Evolutionary conservation across 495 filamentous ascomycete genomes (phyloP), one percentile per base, ranked within the genome.

Genomic region (Aspergillus haitiensis): DNA sequence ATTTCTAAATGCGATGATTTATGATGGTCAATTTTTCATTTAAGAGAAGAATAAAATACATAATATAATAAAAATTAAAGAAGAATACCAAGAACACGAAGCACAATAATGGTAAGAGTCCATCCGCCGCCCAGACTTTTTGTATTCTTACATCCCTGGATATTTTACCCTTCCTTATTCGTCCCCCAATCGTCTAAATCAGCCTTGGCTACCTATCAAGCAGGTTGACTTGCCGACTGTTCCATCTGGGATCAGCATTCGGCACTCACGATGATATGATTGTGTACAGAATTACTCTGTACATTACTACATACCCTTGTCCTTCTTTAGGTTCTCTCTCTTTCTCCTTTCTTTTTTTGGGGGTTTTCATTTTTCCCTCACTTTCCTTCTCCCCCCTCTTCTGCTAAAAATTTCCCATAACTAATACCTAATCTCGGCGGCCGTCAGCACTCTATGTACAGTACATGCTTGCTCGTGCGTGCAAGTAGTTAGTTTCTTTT

Each of bases 361-460:
- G n/a, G n/a, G 1, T 27, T 27, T 27, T 27, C 7, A 15, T 42
- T 42, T 27, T 27, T 27, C 15, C 39, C 39, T 15, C 39, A 9
- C 39, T 11, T 5, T 42, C 12, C 15, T 42, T 6, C 39, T 42
- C 12, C 44, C 15, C 15, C 9, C 10, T 46, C 46, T 9, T n/a
- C 16, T 36, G 9, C 13, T n/a, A 27, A 27, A 27, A 27, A 27
- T 39, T 35, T 39, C 18, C 33, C 35, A 27, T 27, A 27, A 27
- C 21, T 27, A 27, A 27, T 39, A 15, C 21, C 52, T 55, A 39
- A 55, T 46, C 53, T 56, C 53, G 53, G 42, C 37, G 7, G 53
- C 21, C 16, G 56, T 58, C 56, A 58, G 56, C 56, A 58, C 56
- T 52, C 56, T 58, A 58, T 52, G 47, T 52, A 58, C 33, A 35